These are phyloP conservation scores for Ambrosiella xylebori DNA, from an alignment of 2,329 filamentous ascomycete genomes.

Conservation along the genomic window DNA sequence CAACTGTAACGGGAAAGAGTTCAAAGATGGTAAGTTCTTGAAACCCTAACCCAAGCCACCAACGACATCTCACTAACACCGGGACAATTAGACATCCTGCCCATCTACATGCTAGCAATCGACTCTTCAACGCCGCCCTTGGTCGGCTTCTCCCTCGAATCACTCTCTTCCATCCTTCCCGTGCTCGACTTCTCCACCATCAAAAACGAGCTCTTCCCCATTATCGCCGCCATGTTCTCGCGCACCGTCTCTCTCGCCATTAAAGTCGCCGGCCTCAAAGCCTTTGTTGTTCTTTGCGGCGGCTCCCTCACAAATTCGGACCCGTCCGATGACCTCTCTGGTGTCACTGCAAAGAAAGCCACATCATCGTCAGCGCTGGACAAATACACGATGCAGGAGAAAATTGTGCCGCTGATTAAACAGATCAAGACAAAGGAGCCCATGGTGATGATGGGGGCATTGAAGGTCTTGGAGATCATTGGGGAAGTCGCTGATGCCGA, in stretches of 20 bases:
- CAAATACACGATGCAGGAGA: constrained; percentile 97
- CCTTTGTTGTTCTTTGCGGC: constrained; percentile 78
- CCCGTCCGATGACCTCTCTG: constrained; percentile 38
- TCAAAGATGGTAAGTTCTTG: constrained; percentile 59
- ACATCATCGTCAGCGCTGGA: constrained; percentile 67
- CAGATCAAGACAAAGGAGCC: constrained; percentile 97
- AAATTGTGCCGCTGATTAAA: constrained; percentile 77
- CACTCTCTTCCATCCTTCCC: constrained; percentile 63
- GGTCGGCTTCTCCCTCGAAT: constrained; percentile 69
- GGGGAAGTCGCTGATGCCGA: constrained; percentile 70
- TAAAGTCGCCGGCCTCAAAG: constrained; percentile 81
- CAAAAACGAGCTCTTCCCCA: constrained; percentile 90
- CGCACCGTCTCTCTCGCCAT: constrained; percentile 87
- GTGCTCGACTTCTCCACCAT: constrained; percentile 91
- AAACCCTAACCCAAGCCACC: neutral
- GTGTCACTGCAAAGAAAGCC: constrained; percentile 53
- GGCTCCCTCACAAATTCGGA: constrained; percentile 39
- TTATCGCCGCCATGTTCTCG: constrained; percentile 77
- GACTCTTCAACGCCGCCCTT: constrained; percentile 80
- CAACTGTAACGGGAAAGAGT: constrained; percentile 79
- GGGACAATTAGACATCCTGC: constrained; percentile 56
- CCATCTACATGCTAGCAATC: constrained; percentile 66
- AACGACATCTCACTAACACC: neutral
- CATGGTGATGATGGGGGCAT: constrained; percentile 85
- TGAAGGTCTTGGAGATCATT: constrained; percentile 71